Evolutionary conservation across 164 flowering plant genomes (phyloP), one percentile per base, ranked within the genome.

Genomic region (Magnolia sinica): DNA sequence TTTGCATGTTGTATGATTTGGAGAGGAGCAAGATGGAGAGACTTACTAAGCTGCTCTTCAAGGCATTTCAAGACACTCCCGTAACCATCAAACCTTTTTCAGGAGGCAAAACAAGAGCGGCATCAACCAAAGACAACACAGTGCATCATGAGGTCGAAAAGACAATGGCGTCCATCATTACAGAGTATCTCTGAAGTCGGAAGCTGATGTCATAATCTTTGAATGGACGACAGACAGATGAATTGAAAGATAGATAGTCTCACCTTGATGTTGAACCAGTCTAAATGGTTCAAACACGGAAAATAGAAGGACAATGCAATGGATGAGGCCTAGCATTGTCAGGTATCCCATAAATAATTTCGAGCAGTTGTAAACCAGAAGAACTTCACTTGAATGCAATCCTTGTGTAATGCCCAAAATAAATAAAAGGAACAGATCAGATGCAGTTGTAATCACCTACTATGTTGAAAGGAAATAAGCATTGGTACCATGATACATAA

Each of bases 161-260:
- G 86, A 82, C 76, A 81, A 31, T 96, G 99, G 99, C 95, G 91
- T 20, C 99, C 99, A 8, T 88, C 94, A 8, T 76, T 96, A 50
- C 85, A 87, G 18, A 92, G 98, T 89, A 96, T 96, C 73, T 94
- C 97, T n/a, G 99, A 96, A 76, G 87, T 91, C 55, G 82, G 52
- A 59, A 69, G 45, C 66, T 76, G 58, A 70, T 55, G 73, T 20
- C 4, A 7, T 55, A 31, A 29, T 16, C 23, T 24, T 67, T 19
- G 10, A 55, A 37, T 19, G 61, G 37, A 13, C 22, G 45, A 51
- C n/a, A 29, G 58, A 50, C 18, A 4, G 24, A n/a, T 19, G n/a
- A 19, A 19, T 9, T 20, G n/a, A 37, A 37, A 24, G 70, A 71
- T 13, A 55, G 63, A 29, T 22, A 29, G 18, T 23, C 64, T 58